Evolutionary conservation across 2,329 filamentous ascomycete genomes (phyloP), one percentile per base, ranked within the genome.

Genomic region (Hymenoscyphus infarciens): DNA sequence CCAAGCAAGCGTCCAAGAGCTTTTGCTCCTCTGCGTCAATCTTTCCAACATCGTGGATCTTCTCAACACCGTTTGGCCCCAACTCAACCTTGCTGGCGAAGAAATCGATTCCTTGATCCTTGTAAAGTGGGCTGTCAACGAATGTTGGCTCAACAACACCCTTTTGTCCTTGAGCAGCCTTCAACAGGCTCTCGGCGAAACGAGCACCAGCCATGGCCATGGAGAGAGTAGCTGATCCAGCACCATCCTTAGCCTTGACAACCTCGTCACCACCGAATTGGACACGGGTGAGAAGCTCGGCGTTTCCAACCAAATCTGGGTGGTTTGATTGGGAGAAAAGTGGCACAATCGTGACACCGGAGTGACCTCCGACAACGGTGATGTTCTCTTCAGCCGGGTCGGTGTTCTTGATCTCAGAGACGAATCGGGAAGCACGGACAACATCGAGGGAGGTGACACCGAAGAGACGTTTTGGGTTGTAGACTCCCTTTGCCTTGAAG

Each of bases 251-350:
- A 81, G 94, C 95, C 87, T 97, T 87, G 82, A 98, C 94, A 72
- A 98, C 94, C 88, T 98, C 94, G 78, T 98, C 94, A 84, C 94
- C 94, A 79, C 95, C 94, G 78, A 98, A 98, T 83, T 98, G 94
- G 75, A 98, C 95, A 78, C 95, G 93, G 64, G 73, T 71, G 81
- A 98, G 83, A 74, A 98, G 91, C 67, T 85, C 84, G 75, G 87
- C 82, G 79, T 92, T 83, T 78, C 91, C 89, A 73, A 86, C 82
- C 74, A 98, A 91, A 75, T 91, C 87, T 74, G 88, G 83, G 87
- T 97, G 90, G 79, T 83, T 89, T 79, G 90, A 92, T 85, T 98
- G 95, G 77, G 89, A 94, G 83, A 99, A 92, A 73, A 99, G 90
- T 68, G 95, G 95, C 59, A 99, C 95, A 75, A 99, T 99, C 82